Conservation (phyloP, 2,329 filamentous ascomycete species). For the Fusarium hainanense region DNA sequence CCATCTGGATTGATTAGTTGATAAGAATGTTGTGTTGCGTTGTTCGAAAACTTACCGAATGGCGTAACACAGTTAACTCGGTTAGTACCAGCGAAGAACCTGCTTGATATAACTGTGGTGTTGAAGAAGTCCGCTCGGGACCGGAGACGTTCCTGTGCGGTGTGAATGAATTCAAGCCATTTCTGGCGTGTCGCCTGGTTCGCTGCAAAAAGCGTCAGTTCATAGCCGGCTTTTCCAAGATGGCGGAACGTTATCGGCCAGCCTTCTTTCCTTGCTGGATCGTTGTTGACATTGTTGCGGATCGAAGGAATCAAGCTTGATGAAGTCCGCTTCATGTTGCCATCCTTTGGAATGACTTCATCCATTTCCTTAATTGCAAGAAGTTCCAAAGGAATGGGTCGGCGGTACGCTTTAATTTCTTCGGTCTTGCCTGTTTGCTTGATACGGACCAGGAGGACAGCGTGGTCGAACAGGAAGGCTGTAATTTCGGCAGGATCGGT, state of each 20-base stretch:
- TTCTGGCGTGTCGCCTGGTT: constrained; percentile 90
- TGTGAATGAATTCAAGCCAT: constrained; percentile 96
- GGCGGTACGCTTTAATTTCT: constrained; percentile 93
- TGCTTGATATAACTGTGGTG: constrained; percentile 68
- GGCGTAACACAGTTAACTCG: constrained; percentile 95
- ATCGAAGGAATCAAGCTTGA: constrained; percentile 79
- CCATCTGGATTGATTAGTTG: constrained; percentile 71
- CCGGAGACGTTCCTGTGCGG: constrained; percentile 86
- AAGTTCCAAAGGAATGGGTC: constrained; percentile 92
- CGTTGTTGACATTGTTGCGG: constrained; percentile 56
- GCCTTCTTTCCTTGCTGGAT: constrained; percentile 75
- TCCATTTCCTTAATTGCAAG: constrained; percentile 97
- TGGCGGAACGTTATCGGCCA: constrained; percentile 97
- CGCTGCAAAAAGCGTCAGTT: constrained; percentile 86
- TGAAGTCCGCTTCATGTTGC: constrained; percentile 85
- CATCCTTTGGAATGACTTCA: constrained; percentile 84
- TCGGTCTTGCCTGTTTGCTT: constrained; percentile 94
- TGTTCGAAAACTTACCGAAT: constrained; percentile 70
- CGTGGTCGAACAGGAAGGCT: constrained; percentile 96
- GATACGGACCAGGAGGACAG: constrained; percentile 87
- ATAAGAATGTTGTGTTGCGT: constrained; percentile 19
- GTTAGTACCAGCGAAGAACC: constrained; percentile 74
- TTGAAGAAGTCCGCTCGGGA: constrained; percentile 94
- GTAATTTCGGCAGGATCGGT: constrained; percentile 91
- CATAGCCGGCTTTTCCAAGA: constrained; percentile 94